Evolutionary conservation across 179 eudicot genomes (phyloP).

Genomic region (Beta lomatogona): DNA sequence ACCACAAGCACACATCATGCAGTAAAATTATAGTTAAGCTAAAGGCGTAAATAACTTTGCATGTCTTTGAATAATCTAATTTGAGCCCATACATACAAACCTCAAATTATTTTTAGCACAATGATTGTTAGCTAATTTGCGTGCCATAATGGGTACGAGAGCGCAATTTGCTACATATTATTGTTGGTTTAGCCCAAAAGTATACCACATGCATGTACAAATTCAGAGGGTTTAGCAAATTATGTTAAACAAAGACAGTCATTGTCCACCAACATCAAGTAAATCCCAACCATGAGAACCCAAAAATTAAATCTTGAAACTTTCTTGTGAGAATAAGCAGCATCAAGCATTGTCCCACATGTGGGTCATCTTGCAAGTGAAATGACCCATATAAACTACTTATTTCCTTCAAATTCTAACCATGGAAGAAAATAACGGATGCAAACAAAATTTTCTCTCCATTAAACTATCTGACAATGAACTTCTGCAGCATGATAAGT

Average conservation of each 20-base stretch:
- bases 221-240: too few species aligned
- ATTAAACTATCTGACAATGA: background rate
- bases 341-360: background rate
- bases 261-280: background rate
- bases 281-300: background rate
- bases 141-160: too few species aligned
- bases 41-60: background rate
- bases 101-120: background rate
- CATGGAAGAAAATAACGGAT: too few species aligned
- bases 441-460: too few species aligned
- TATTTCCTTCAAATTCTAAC: too few species aligned
- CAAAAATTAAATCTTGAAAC: background rate
- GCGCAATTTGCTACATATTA: background rate
- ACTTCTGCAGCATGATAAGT: background rate
- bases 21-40: background rate
- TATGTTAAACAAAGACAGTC: too few species aligned
- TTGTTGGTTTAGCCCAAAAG: too few species aligned
- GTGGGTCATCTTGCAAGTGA: background rate
- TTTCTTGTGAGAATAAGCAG: background rate
- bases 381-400: background rate
- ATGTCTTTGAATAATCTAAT: background rate
- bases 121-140: too few species aligned
- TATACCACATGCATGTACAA: too few species aligned
- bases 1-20: background rate
- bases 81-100: background rate